Evolutionary conservation across 2,329 filamentous ascomycete genomes (phyloP).

Genomic region (Scolecobasidium constrictum): DNA sequence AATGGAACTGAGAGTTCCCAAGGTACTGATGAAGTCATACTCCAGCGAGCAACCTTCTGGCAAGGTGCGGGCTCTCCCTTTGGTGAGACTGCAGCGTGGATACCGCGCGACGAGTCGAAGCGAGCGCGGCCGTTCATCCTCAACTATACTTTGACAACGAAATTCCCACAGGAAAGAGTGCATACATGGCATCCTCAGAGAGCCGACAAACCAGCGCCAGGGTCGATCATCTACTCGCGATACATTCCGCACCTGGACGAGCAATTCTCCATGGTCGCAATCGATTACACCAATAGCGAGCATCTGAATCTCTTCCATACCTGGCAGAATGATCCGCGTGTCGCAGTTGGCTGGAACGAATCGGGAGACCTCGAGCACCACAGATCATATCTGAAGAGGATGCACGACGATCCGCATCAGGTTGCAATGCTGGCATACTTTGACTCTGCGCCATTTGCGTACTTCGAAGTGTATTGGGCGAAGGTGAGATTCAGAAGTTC

Average conservation of each 20-base stretch:
- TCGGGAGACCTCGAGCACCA: conserved; percentile 67
- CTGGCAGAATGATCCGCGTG: conserved; percentile 76
- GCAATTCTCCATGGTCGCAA: conserved; percentile 65
- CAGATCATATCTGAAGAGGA: conserved; percentile 54
- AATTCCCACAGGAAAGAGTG: conserved; percentile 34
- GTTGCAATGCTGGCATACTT: conserved; percentile 60
- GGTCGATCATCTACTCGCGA: conserved; percentile 62
- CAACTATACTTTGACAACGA: conserved; percentile 38
- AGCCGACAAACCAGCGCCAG: conserved; percentile 58
- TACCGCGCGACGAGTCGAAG: conserved; percentile 22
- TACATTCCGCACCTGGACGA: conserved; percentile 67
- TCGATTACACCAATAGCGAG: conserved; percentile 52
- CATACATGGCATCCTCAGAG: conserved; percentile 61
- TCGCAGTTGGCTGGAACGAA: conserved; percentile 70
- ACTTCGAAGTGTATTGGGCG: conserved; percentile 74
- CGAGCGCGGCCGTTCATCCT: too few relatives aligned
- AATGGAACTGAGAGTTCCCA: too few relatives aligned
- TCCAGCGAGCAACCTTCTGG: conserved; percentile 23
- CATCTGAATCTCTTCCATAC: conserved; percentile 64
- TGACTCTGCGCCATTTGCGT: conserved; percentile 60
- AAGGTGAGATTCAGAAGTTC: conserved; percentile 44
- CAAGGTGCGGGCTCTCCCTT: conserved; percentile 32
- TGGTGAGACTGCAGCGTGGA: conserved; percentile 29
- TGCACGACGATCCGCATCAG: conserved; percentile 62
- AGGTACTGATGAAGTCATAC: not conserved